Conservation (phyloP, 2,329 filamentous ascomycete genomes). For the Stachybotrys chlorohalonatus region DNA sequence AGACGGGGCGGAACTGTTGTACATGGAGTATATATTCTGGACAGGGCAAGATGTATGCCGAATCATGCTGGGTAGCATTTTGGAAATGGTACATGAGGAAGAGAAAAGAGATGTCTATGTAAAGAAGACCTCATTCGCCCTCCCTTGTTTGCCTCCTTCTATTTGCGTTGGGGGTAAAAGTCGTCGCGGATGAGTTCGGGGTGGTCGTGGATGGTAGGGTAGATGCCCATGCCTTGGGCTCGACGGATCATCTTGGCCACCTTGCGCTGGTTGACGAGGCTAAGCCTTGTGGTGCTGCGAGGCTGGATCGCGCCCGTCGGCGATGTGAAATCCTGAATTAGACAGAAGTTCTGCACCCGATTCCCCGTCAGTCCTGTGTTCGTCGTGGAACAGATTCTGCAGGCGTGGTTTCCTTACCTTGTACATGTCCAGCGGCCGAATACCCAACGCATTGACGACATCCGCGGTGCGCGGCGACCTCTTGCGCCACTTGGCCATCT, state of each 20-base stretch:
- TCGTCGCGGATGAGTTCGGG: conserved; percentile 61
- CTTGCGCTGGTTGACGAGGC: conserved; percentile 84
- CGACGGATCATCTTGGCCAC: conserved; percentile 88
- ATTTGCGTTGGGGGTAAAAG: conserved; percentile 17
- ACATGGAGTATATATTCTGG: conserved; percentile 14
- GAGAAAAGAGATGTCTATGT: not conserved
- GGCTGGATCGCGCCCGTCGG: conserved; percentile 78
- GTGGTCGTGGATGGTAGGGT: conserved; percentile 85
- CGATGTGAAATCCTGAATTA: conserved; percentile 84
- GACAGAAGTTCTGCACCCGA: conserved; percentile 67
- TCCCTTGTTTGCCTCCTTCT: not conserved
- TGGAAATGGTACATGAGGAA: not conserved
- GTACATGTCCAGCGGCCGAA: conserved; percentile 79
- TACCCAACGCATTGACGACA: conserved; percentile 67
- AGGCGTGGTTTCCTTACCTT: conserved; percentile 47
- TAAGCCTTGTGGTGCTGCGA: conserved; percentile 65
- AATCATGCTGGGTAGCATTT: too few species aligned
- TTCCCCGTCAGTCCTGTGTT: conserved; percentile 2
- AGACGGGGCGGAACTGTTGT: conserved; percentile 20
- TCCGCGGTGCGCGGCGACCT: conserved; percentile 52
- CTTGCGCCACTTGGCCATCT: conserved; percentile 74
- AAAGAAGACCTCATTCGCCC: too few species aligned
- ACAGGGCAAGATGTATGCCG: not conserved
- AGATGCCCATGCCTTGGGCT: conserved; percentile 79
- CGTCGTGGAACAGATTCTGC: not conserved